Evolutionary conservation across 495 filamentous ascomycete genomes (phyloP).

Genomic region (Trichocladium antarcticum): DNA sequence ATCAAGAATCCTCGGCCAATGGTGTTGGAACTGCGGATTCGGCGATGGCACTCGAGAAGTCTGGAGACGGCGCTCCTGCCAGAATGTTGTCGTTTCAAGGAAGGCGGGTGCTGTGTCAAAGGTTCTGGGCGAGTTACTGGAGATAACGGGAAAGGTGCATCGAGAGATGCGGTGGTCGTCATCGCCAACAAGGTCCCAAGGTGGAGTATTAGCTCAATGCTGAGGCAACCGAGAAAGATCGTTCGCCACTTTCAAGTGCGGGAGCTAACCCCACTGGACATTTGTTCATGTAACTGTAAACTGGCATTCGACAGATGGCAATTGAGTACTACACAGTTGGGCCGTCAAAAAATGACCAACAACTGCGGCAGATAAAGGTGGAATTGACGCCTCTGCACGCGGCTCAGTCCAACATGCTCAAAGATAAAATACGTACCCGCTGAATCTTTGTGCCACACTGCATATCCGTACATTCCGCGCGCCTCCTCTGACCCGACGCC

Average conservation of each 20-base stretch:
- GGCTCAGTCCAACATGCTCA: no score
- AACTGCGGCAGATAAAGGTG: no score
- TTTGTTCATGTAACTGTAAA: neutral
- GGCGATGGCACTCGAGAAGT: neutral
- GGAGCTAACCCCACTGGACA: neutral
- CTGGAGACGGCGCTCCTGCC: no score
- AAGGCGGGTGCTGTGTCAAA: neutral
- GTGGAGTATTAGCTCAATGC: neutral
- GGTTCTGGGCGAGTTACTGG: neutral
- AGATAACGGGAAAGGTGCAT: neutral
- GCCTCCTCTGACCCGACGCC: neutral
- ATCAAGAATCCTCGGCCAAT: slow-evolving; percentile 9
- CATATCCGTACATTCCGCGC: no score
- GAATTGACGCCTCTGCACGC: no score
- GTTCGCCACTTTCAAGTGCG: neutral
- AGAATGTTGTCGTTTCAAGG: neutral
- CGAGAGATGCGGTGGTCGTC: neutral
- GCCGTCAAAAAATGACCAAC: no score
- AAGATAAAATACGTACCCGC: no score
- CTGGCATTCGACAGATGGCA: no score
- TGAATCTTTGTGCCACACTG: no score
- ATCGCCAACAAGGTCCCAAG: neutral
- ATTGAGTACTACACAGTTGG: no score
- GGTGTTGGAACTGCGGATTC: neutral
- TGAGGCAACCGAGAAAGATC: neutral